Conservation (phyloP, 768 basidiomycete genomes). For the Tylopilus cervinicoccineus region DNA sequence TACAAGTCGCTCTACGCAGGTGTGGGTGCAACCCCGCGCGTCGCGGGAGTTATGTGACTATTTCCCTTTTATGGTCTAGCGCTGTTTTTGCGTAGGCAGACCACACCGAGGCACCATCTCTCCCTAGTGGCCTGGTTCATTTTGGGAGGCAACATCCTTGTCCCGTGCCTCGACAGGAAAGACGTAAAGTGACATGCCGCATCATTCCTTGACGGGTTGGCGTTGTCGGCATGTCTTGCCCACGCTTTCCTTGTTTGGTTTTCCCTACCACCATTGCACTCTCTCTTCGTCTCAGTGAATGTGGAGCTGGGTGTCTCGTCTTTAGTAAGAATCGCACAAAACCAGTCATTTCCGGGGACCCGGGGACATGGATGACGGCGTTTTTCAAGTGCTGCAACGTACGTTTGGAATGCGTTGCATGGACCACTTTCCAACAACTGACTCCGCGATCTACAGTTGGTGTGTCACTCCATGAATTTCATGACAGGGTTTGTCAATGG, state of each 20-base stretch:
- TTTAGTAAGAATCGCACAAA: not conserved
- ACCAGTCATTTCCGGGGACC: constrained; percentile 7
- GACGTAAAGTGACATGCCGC: constrained; percentile 26
- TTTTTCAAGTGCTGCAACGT: constrained; percentile 1
- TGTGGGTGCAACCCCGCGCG: constrained; percentile 2
- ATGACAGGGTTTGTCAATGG: not conserved
- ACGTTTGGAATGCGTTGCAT: constrained; percentile 11
- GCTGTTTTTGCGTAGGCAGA: constrained; percentile 7
- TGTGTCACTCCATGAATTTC: not conserved
- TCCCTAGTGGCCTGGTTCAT: constrained; percentile 8
- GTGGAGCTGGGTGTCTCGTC: not conserved
- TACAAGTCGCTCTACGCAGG: constrained; percentile 4
- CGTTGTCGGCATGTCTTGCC: constrained; percentile 14
- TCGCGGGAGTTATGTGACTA: constrained; percentile 13
- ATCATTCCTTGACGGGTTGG: constrained; percentile 18
- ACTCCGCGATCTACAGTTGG: constrained; percentile 5
- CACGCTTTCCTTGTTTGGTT: constrained; percentile 1
- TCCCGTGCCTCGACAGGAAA: constrained; percentile 12
- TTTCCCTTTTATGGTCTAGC: constrained; percentile 3
- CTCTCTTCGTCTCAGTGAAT: not conserved
- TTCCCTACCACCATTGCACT: not conserved
- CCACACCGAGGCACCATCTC: not conserved
- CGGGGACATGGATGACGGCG: not conserved
- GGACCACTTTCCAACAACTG: not conserved
- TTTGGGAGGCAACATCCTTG: constrained; percentile 4